These are phyloP conservation scores for Eucalyptus sideroxylon DNA, from an alignment of 345 rosid species.

Conservation along the genomic window DNA sequence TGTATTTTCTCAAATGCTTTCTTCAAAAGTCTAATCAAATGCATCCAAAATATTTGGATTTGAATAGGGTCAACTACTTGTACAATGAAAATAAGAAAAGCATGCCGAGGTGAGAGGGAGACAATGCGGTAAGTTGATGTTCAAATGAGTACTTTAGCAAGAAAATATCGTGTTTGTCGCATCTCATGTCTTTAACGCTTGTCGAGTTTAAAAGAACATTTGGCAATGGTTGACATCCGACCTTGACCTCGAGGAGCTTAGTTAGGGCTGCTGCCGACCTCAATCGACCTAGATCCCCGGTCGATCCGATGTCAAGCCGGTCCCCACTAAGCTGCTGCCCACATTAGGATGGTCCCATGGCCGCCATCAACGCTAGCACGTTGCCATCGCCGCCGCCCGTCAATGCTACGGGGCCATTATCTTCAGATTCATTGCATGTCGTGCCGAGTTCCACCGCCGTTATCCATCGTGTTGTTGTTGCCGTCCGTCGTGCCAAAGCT, in stretches of 20 bases:
- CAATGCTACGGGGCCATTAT: no score
- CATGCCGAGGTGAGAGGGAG: not conserved
- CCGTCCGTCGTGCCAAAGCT: no score
- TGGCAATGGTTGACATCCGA: not conserved
- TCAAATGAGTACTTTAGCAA: not conserved
- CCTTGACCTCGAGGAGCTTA: not conserved
- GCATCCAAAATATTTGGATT: not conserved
- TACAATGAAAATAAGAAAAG: not conserved
- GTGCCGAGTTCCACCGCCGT: no score
- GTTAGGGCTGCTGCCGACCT: not conserved
- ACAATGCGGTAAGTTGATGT: not conserved
- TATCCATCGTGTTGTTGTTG: no score
- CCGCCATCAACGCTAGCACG: no score
- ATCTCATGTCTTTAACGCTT: not conserved
- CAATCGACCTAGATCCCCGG: not conserved
- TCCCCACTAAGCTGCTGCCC: not conserved
- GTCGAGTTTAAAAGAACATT: no score
- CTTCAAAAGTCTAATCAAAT: fast-evolving
- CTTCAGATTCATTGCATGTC: no score
- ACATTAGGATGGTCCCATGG: no score
- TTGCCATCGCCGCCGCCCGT: no score
- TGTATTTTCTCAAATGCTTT: fast-evolving
- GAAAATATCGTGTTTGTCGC: not conserved
- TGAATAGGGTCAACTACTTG: not conserved
- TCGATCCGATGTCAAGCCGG: not conserved